These are phyloP conservation scores for Fagopyrum homotropicum DNA, from an alignment of 148 eudicot genomes.

Conservation along the genomic window DNA sequence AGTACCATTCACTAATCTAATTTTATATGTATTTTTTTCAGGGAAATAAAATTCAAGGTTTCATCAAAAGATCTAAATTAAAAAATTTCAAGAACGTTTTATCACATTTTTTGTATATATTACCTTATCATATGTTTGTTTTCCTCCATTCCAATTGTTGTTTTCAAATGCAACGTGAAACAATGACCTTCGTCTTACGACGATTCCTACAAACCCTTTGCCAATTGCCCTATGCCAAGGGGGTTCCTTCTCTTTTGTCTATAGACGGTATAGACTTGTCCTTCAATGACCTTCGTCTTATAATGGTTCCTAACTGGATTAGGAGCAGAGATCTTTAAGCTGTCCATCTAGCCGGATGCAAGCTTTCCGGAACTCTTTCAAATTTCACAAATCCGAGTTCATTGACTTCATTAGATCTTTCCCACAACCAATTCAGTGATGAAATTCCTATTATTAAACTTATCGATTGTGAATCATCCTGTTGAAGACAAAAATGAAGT, in stretches of 20 bases:
- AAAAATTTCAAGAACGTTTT: no score
- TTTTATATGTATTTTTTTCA: no score
- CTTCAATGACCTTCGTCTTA: slow-evolving; percentile 46
- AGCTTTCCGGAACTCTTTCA: slow-evolving; percentile 58
- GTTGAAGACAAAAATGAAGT: no score
- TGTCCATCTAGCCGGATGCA: slow-evolving; percentile 66
- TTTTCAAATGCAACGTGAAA: no score
- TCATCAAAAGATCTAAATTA: no score
- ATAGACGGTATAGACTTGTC: slow-evolving; percentile 45
- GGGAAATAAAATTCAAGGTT: no score
- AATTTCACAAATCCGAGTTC: slow-evolving; percentile 46
- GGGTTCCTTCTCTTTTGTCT: slow-evolving; percentile 61
- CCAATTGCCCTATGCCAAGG: slow-evolving; percentile 39
- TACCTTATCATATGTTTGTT: no score
- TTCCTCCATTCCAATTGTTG: no score
- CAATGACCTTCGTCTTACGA: no score
- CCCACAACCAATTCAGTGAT: slow-evolving; percentile 47
- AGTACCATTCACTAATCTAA: no score
- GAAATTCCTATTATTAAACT: slow-evolving; percentile 23
- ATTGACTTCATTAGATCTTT: slow-evolving; percentile 55
- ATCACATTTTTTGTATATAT: no score
- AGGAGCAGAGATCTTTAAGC: slow-evolving; percentile 48
- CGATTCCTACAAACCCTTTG: slow-evolving; percentile 40
- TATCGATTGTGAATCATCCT: no score
- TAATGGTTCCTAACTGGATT: slow-evolving; percentile 62